A percentile compares a stretch with the other conserved stretches of the same genome.
Conservation (phyloP, 768 basidiomycete species). For the Phylloporus sp. region DNA sequence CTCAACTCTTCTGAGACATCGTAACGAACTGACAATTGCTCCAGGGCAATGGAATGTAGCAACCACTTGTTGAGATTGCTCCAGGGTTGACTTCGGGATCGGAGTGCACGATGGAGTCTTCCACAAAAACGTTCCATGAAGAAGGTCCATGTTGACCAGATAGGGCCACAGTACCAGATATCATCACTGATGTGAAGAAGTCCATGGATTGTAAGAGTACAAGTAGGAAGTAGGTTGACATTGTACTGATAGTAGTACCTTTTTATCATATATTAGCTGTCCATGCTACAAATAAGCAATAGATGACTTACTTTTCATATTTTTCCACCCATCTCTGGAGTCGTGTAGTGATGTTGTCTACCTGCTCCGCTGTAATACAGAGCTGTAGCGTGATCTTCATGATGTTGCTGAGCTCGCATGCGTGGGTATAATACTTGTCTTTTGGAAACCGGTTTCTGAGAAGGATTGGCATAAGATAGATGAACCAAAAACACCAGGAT, state of each 20-base stretch:
- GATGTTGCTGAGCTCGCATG: not conserved
- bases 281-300: too few relatives aligned
- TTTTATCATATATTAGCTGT: not conserved
- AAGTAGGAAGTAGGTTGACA: not conserved
- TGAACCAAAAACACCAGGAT: slow-evolving; percentile 18
- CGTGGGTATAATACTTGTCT: not conserved
- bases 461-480: slow-evolving; percentile 16
- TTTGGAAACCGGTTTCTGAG: not conserved
- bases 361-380: not conserved
- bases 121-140: slow-evolving; percentile 20
- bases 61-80: slow-evolving; percentile 10
- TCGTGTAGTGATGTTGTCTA: not conserved
- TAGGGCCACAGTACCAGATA: slow-evolving; percentile 15
- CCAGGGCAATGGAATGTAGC: slow-evolving; percentile 1
- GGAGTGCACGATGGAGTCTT: slow-evolving; percentile 8
- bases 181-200: slow-evolving; percentile 20
- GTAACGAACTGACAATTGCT: slow-evolving; percentile 5
- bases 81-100: slow-evolving; percentile 11
- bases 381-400: not conserved
- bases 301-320: slow-evolving; percentile 4
- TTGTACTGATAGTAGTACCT: slow-evolving; percentile 2
- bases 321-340: slow-evolving; percentile 5
- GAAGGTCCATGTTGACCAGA: slow-evolving; percentile 24
- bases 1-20: slow-evolving; percentile 4
- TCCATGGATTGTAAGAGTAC: slow-evolving; percentile 17